These are phyloP conservation scores for Chaetomium tenue DNA, from an alignment of 495 filamentous ascomycete genomes.

Conservation along the genomic window DNA sequence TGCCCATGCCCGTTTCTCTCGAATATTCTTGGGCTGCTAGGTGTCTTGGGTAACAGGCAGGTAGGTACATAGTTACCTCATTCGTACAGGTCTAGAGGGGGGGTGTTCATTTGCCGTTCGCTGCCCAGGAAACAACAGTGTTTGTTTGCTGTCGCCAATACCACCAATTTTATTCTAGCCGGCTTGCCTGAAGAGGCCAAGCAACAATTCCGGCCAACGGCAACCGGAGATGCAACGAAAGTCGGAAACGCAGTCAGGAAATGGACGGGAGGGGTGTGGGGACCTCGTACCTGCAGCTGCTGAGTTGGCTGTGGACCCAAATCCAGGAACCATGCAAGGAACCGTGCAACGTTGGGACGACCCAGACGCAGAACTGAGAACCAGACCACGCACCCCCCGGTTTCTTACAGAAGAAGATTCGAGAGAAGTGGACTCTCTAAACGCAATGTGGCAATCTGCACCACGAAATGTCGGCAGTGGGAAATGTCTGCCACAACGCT, in stretches of 20 bases:
- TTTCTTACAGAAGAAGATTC: background rate
- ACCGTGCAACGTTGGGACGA: slow-evolving; percentile 15
- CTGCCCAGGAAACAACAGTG: background rate
- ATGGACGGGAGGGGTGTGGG: background rate
- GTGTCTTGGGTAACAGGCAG: too few relatives aligned
- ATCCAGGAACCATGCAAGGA: background rate
- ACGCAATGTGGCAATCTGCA: slow-evolving; percentile 17
- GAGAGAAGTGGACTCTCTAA: background rate
- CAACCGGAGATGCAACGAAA: background rate
- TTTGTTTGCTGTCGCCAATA: background rate
- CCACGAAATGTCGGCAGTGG: slow-evolving; percentile 9
- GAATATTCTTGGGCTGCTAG: background rate
- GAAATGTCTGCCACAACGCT: slow-evolving; percentile 10
- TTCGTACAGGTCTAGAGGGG: too few relatives aligned
- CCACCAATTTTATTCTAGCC: background rate
- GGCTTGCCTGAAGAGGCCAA: background rate
- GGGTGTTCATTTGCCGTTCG: background rate
- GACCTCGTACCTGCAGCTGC: slow-evolving; percentile 19
- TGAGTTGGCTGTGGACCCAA: background rate
- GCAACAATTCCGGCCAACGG: background rate
- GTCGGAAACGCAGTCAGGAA: background rate
- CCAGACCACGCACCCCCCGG: slow-evolving; percentile 9
- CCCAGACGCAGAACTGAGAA: background rate
- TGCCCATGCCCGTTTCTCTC: background rate
- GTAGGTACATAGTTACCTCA: too few relatives aligned